Base-by-base conservation (phyloP, 176 grass and related monocot genomes). In the Rhipidocladum racemiflorum region DNA sequence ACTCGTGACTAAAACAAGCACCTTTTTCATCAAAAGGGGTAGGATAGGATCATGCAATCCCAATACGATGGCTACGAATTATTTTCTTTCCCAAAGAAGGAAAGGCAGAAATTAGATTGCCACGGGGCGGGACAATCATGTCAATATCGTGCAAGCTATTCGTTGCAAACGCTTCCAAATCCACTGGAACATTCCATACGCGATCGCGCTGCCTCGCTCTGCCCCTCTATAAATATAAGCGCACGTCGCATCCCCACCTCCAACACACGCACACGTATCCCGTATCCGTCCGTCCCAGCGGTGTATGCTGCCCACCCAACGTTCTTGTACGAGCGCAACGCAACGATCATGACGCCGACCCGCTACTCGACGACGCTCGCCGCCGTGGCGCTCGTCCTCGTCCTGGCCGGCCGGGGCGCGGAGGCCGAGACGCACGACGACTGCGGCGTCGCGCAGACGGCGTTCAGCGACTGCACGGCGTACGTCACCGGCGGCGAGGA, bases 401-500 rank as follows among this genome's bases (percentile, higher is more conserved):
- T 4, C 23, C 34, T 30, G n/a, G 23, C 18, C 16, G 24, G 69
- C 21, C 46, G 21, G 0, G 14, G 1, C 49, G 77, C 51, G 9
- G 67, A 68, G 35, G 71, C 50, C 16, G 38, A 1, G 23, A 18
- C 32, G 25, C 4, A 30, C 3, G 44, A 76, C 85, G 72, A 51
- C 42, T 82, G 85, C 43, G 14, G 23, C 16, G 0, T 61, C 8
- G 64, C 85, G 30, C 61, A 70, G 72, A 75, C 45, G 72, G 72
- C 71, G 12, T 87, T 87, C 72, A 53, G 79, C 43, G 78, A 87
- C 17, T 87, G 85, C 85, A 65, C 32, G 7, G 15, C 70, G 28
- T 87, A 81, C 77, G n/a, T 87, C 4, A 1, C 9, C 6, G 85
- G 78, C 34, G 0, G 0, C 3, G 85, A 75, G 14, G 5, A 23